phyloP scores from a whole-genome alignment of 495 filamentous ascomycete genomes.

The Talaromyces trachyspermus region DNA sequence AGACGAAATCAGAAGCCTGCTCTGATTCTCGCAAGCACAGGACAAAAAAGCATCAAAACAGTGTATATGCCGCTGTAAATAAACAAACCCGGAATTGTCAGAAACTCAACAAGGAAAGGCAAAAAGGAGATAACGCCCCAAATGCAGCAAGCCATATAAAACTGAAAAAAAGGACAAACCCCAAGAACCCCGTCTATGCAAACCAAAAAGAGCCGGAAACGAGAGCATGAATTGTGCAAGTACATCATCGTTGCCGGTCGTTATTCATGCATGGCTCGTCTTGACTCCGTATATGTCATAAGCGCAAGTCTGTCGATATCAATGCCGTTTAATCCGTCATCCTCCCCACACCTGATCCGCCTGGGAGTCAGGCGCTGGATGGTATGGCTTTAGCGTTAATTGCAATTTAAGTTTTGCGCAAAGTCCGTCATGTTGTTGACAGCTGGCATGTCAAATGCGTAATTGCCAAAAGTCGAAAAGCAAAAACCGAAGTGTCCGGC shows the following conservation, averaged over 20 bases:
- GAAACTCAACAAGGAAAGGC: not conserved
- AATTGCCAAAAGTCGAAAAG: constrained; percentile 2
- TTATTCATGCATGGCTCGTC: constrained; percentile 4
- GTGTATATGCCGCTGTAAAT: constrained; percentile 4
- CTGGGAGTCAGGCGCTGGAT: not conserved
- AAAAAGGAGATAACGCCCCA: constrained; percentile 5
- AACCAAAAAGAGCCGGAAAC: constrained; percentile 11
- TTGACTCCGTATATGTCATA: constrained; percentile 4
- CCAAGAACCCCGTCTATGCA: constrained; percentile 5
- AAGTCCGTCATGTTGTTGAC: not conserved
- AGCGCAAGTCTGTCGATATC: not conserved
- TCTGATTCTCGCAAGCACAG: not conserved
- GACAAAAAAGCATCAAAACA: constrained; percentile 2
- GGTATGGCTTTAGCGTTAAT: not conserved
- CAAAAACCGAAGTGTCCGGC: constrained; percentile 1
- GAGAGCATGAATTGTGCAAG: constrained; percentile 1
- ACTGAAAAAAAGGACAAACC: constrained; percentile 9
- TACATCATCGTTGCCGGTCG: not conserved
- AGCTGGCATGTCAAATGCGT: not conserved
- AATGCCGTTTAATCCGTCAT: not conserved
- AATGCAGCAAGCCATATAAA: constrained; percentile 8
- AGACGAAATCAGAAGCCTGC: not conserved
- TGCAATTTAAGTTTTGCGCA: not conserved
- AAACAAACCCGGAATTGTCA: not conserved
- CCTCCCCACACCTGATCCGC: constrained; percentile 5